Conservation (phyloP, 139 green algal species). For the Coelastrella sp. region DNA sequence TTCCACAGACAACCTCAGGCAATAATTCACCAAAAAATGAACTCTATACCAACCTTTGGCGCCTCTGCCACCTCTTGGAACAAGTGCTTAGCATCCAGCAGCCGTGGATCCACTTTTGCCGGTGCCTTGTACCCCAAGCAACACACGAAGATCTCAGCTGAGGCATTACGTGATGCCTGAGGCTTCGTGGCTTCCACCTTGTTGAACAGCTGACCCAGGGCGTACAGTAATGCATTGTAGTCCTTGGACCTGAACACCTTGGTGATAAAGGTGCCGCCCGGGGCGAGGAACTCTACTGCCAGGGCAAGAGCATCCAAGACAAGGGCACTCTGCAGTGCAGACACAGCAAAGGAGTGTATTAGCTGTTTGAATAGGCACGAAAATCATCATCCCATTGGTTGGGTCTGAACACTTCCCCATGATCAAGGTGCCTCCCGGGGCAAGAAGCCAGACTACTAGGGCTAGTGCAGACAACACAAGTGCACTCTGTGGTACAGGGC, state of each 20-base stretch:
- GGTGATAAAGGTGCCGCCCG: slow-evolving; percentile 95
- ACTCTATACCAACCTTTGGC: slow-evolving; percentile 41
- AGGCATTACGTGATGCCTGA: slow-evolving; percentile 80
- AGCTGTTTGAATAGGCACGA: too few relatives aligned
- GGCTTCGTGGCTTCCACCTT: slow-evolving; percentile 68
- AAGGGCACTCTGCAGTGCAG: slow-evolving; percentile 80
- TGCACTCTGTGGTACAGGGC: too few relatives aligned
- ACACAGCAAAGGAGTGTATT: too few relatives aligned
- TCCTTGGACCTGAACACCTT: slow-evolving; percentile 96
- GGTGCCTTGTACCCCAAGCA: slow-evolving; percentile 97
- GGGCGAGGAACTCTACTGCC: slow-evolving; percentile 92
- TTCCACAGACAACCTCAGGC: too few relatives aligned
- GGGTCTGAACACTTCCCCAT: too few relatives aligned
- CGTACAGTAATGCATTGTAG: slow-evolving; percentile 98
- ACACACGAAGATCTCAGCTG: slow-evolving; percentile 98
- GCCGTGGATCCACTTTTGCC: slow-evolving; percentile 95
- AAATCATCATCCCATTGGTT: too few relatives aligned
- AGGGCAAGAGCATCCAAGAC: slow-evolving; percentile 95
- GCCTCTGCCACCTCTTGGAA: slow-evolving; percentile 79
- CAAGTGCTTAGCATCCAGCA: slow-evolving; percentile 93
- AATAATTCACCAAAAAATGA: too few relatives aligned
- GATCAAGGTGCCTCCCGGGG: too few relatives aligned
- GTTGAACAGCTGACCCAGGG: slow-evolving; percentile 98
- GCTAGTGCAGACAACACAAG: too few relatives aligned
- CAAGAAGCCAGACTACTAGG: too few relatives aligned